Evolutionary conservation across 73 alveolate species (phyloP).

Genomic region (Diophrys sp.): DNA sequence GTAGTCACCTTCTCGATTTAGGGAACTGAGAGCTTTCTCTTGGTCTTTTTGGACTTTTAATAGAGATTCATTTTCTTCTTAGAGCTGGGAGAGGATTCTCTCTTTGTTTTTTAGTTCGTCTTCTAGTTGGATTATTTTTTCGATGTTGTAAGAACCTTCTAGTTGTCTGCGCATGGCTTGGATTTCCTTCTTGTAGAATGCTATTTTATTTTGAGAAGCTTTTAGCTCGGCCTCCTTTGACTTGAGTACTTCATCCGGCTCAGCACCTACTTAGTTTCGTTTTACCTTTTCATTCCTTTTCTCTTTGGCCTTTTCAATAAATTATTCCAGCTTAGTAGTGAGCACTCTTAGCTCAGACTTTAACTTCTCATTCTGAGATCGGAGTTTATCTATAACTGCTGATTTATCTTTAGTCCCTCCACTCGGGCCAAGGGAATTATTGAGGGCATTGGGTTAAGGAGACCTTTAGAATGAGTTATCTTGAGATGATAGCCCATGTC

Average conservation of each 20-base stretch:
- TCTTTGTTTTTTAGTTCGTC: constrained; percentile 65
- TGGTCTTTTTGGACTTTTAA: constrained; percentile 50
- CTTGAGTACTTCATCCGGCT: constrained; percentile 24
- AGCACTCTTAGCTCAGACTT: constrained; percentile 49
- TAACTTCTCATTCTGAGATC: constrained; percentile 48
- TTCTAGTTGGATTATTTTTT: constrained; percentile 55
- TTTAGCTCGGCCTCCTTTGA: constrained; percentile 55
- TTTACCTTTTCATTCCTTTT: constrained; percentile 38
- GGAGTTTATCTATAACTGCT: constrained; percentile 26
- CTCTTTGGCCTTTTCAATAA: constrained; percentile 46
- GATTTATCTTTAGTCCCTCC: not conserved
- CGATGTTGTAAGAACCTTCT: constrained; percentile 61
- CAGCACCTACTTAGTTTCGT: constrained; percentile 26
- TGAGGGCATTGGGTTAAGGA: not conserved
- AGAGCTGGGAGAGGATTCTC: constrained; percentile 45
- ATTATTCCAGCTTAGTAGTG: constrained; percentile 52
- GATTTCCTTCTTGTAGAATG: constrained; percentile 56
- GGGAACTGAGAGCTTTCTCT: constrained; percentile 53
- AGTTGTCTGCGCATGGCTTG: constrained; percentile 57
- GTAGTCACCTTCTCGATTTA: constrained; percentile 56
- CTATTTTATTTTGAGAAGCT: constrained; percentile 39
- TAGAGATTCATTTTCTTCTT: constrained; percentile 53
- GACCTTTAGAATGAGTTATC: not conserved
- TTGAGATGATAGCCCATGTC: not conserved
- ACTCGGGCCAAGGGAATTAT: not conserved